Evolutionary conservation across 2,329 filamentous ascomycete species (phyloP).

Genomic region (Immersiporthe knoxdaviesiana): DNA sequence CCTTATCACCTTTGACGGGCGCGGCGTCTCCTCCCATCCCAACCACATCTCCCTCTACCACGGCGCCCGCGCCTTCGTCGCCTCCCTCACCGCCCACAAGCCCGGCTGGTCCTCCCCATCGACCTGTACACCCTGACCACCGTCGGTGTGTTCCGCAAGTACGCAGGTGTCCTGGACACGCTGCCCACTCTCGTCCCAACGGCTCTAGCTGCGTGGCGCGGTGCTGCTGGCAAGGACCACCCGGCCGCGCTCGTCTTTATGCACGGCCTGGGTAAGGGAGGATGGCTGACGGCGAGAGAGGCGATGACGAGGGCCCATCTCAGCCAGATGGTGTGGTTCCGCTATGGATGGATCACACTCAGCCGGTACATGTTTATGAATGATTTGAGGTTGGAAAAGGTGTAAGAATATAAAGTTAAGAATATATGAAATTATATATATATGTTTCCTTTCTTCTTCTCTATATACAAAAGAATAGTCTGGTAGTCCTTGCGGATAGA

Average conservation of each 20-base stretch:
- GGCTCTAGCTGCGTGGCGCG: conserved; percentile 40
- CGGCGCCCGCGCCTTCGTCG: conserved; percentile 76
- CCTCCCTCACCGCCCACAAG: conserved; percentile 64
- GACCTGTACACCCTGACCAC: conserved; percentile 83
- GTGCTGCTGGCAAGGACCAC: conserved; percentile 43
- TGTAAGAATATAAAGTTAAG: conserved; percentile 25
- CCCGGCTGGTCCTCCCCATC: conserved; percentile 73
- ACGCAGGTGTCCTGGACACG: conserved; percentile 74
- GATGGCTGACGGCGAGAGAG: conserved; percentile 62
- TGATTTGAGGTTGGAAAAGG: conserved; percentile 67
- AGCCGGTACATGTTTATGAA: conserved; percentile 97
- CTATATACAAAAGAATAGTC: neutral
- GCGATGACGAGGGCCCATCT: conserved; percentile 90
- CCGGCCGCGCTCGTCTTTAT: conserved; percentile 70
- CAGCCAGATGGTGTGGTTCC: conserved; percentile 99
- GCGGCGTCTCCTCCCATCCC: conserved; percentile 83
- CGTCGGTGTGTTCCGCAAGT: conserved; percentile 78
- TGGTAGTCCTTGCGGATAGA: neutral
- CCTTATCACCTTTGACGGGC: conserved; percentile 86
- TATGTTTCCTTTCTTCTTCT: neutral
- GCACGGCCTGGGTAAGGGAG: conserved; percentile 66
- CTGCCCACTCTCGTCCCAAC: conserved; percentile 69
- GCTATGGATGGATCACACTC: conserved; percentile 90
- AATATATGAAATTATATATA: neutral
- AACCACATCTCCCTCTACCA: conserved; percentile 91